Evolutionary conservation across 805 yeast genomes (phyloP).

Genomic region (Yamadazyma phyllophila): DNA sequence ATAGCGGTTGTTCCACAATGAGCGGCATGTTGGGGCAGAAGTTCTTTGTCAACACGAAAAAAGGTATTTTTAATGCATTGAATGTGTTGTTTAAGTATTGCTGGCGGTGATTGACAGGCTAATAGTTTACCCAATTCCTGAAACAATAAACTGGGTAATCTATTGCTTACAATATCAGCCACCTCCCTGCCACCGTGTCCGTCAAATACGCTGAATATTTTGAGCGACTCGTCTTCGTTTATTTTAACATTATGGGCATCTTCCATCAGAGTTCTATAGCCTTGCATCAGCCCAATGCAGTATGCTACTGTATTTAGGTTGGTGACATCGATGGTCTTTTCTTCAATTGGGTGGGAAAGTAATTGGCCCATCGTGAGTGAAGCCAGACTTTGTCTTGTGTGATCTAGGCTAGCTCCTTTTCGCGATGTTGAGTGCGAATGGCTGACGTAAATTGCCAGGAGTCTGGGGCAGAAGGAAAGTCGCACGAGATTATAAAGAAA

Average conservation of each 20-base stretch:
- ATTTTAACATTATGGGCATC: slow-evolving; percentile 64
- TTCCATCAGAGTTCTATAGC: slow-evolving; percentile 71
- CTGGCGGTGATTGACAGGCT: neutral
- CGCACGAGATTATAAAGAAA: no score
- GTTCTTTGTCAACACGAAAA: slow-evolving; percentile 34
- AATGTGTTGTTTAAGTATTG: slow-evolving; percentile 18
- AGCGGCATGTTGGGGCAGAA: slow-evolving; percentile 25
- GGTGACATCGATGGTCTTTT: slow-evolving; percentile 54
- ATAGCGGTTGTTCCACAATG: slow-evolving; percentile 46
- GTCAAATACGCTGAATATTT: slow-evolving; percentile 72
- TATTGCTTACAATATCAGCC: slow-evolving; percentile 51
- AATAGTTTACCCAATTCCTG: slow-evolving; percentile 19
- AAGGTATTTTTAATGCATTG: slow-evolving; percentile 30
- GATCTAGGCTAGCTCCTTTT: neutral
- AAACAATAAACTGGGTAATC: slow-evolving; percentile 38
- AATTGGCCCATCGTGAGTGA: slow-evolving; percentile 64
- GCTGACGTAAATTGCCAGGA: neutral
- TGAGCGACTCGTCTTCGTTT: slow-evolving; percentile 39
- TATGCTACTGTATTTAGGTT: slow-evolving; percentile 49
- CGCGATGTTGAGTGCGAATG: neutral
- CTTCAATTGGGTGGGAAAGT: slow-evolving; percentile 71
- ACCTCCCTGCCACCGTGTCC: slow-evolving; percentile 78
- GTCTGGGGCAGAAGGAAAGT: no score
- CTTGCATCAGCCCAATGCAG: slow-evolving; percentile 75
- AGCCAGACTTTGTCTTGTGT: no score